Evolutionary conservation across 306 rosid genomes (phyloP), one percentile per base, ranked within the genome.

Genomic region (Rosa persica): DNA sequence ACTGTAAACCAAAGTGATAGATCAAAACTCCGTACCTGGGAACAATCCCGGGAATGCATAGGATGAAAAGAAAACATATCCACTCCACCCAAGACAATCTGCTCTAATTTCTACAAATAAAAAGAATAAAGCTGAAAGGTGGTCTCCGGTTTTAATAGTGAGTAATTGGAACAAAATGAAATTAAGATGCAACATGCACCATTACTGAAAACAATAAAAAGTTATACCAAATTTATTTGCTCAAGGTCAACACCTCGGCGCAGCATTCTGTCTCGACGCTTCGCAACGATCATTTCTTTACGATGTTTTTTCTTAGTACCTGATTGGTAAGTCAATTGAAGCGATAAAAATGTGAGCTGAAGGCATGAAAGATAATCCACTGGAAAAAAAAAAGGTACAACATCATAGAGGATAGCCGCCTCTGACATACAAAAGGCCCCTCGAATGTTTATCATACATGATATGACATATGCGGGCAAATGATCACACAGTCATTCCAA

Each of bases 41-140:
- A 76, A 83, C 98, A 95, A 84, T 91, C 98, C 64, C 89, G 87
- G 73, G 91, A 79, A 83, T 92, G 97, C 96, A 91, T 92, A 75
- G 98, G 97, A 79, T 87, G 91, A 85, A 95, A 92, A 79, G 93
- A 86, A 85, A 85, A 91, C 64, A 89, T 88, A 78, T 95, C 98
- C 70, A 82, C 88, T 81, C 83, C 83, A 78, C 82, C 84, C 89
- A 76, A 81, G 75, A 92, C 97, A 79, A 95, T 84, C 80, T 83
- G 89, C 76, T 95, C 91, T 79, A 95, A 70, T 92, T 87, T 91
- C 98, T 95, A 82, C 79, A 83, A 77, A 69, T 43, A 80, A 57
- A 70, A 68, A 51, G 23, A 70, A 40, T 5, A 44, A 7, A 60
- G 60, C 27, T 12, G 54, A 43, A 19, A 81, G 23, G 61, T 19